A percentile compares a stretch with the other conserved stretches of the same genome.
Conservation (phyloP, 805 yeast genomes). For the Ogataea corticis region DNA sequence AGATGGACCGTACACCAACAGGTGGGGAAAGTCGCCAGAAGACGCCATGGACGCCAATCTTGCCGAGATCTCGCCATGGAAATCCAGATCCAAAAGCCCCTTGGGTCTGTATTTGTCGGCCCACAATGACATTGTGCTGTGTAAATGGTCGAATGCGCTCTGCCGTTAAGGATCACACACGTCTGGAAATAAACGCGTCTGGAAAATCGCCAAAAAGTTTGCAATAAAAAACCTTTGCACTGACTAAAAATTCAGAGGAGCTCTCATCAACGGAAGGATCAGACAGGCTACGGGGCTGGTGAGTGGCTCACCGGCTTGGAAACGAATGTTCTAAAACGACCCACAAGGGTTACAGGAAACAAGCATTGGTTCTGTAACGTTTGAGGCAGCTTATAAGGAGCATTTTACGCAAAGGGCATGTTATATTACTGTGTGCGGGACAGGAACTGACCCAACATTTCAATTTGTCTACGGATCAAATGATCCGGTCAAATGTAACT, state of each 20-base stretch:
- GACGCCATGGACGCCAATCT: constrained; percentile 51
- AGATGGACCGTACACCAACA: constrained; percentile 89
- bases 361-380: not conserved
- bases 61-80: constrained; percentile 63
- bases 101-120: constrained; percentile 92
- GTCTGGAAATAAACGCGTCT: not conserved
- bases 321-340: no score
- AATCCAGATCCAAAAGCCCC: constrained; percentile 60
- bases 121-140: constrained; percentile 79
- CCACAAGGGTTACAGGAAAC: no score
- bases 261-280: no score
- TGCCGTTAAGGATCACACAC: no score
- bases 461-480: no score
- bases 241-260: not conserved
- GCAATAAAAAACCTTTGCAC: not conserved
- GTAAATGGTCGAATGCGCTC: no score
- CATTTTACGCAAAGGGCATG: no score
- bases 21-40: constrained; percentile 89
- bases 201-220: not conserved
- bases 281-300: not conserved
- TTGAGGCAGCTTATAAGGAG: no score
- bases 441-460: no score
- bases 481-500: no score
- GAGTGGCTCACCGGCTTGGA: no score
- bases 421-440: no score